phyloP scores from a whole-genome alignment of 2,329 filamentous ascomycete genomes.

The Beauveria caledonica region DNA sequence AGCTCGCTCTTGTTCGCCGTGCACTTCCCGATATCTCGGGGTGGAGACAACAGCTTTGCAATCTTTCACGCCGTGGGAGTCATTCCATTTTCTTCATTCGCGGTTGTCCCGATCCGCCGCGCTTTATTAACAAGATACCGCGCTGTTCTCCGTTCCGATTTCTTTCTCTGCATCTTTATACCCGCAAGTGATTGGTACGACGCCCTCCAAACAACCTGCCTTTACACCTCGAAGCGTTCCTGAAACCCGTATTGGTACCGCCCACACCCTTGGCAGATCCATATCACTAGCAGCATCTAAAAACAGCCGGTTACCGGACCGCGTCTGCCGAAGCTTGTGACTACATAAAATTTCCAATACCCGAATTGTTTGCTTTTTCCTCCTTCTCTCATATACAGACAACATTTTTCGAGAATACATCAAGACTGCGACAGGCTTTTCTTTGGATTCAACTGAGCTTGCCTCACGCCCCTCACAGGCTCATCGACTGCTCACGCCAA shows the following conservation, averaged over 20 bases:
- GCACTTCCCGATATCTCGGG: not conserved
- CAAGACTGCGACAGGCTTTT: not conserved
- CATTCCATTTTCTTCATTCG: not conserved
- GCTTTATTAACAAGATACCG: not conserved
- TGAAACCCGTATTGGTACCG: not conserved
- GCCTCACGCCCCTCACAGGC: not conserved
- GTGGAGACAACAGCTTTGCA: not conserved
- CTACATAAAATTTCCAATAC: not conserved
- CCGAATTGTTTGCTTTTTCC: not conserved
- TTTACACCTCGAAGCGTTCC: not conserved
- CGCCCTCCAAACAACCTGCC: not conserved
- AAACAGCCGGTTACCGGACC: not conserved
- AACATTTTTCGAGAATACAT: not conserved
- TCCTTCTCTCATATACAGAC: no score
- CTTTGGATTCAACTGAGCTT: not conserved
- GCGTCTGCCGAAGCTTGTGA: conserved; percentile 1
- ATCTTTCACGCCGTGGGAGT: not conserved
- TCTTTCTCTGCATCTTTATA: not conserved
- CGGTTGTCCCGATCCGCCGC: not conserved
- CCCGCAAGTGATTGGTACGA: not conserved
- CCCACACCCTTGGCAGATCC: not conserved
- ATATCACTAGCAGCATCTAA: not conserved
- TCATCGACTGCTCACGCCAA: not conserved
- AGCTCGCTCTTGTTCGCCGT: not conserved
- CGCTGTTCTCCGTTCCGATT: not conserved